These are phyloP conservation scores for Styphnolobium japonicum DNA, from an alignment of 306 rosid species.

Conservation along the genomic window DNA sequence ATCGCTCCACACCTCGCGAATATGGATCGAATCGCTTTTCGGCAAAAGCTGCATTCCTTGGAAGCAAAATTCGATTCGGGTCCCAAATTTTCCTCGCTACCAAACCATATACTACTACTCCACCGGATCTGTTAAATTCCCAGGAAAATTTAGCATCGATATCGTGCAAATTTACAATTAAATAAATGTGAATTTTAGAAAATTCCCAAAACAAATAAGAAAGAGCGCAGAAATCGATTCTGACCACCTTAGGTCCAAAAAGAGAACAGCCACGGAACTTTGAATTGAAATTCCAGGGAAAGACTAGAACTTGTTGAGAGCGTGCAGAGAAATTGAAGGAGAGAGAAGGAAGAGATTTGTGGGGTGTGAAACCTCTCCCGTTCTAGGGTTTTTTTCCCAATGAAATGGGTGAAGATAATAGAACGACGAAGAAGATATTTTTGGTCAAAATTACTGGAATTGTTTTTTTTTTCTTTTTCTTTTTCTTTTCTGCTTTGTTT, in stretches of 20 bases:
- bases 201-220: background rate
- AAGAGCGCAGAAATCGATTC: background rate
- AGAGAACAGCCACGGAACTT: background rate
- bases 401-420: too few species aligned
- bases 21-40: conserved; percentile 40
- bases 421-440: too few species aligned
- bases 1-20: conserved; percentile 56
- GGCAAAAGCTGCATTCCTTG: conserved; percentile 40
- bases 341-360: conserved; percentile 43
- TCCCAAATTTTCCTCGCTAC: background rate
- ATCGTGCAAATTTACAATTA: background rate
- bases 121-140: conserved; percentile 16
- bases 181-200: background rate
- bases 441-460: too few species aligned
- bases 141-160: background rate
- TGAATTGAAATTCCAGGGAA: background rate
- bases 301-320: conserved; percentile 1
- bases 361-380: conserved; percentile 37
- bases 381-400: conserved; percentile 48
- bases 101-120: background rate
- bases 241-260: conserved; percentile 27
- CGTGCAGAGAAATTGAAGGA: background rate
- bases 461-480: too few species aligned
- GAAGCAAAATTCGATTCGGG: background rate
- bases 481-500: too few species aligned